These are phyloP conservation scores for Aspergillus ellipticus DNA, from an alignment of 495 filamentous ascomycete genomes.

Conservation along the genomic window DNA sequence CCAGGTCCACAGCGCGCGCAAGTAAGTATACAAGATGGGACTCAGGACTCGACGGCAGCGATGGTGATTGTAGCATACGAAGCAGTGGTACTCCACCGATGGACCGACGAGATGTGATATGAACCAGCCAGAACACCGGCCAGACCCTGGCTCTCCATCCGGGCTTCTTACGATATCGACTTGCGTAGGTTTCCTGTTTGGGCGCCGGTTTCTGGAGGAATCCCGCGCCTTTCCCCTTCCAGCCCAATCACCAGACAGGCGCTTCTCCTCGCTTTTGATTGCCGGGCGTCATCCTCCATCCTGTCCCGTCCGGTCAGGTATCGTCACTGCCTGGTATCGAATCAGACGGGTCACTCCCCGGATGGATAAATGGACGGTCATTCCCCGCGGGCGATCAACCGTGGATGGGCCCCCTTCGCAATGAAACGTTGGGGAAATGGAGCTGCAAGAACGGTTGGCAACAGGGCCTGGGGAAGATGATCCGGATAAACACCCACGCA, in stretches of 20 bases:
- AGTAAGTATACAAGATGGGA: neutral
- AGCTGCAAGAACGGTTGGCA: neutral
- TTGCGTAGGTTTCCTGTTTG: constrained; percentile 1
- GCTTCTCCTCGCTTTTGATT: constrained; percentile 16
- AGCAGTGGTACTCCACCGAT: neutral
- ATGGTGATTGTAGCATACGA: neutral
- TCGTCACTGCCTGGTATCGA: constrained; percentile 6
- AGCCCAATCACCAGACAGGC: constrained; percentile 20
- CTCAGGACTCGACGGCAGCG: neutral
- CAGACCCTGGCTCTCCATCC: neutral
- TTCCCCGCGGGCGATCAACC: neutral
- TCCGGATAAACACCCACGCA: neutral
- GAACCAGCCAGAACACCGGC: too few relatives aligned
- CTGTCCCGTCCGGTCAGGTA: constrained; percentile 7
- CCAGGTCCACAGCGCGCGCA: neutral
- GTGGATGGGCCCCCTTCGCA: neutral
- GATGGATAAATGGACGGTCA: neutral
- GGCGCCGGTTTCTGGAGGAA: constrained; percentile 5
- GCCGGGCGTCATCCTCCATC: neutral
- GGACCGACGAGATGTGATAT: neutral
- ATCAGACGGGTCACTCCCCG: neutral
- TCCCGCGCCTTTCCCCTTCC: constrained; percentile 16
- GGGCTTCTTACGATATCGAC: neutral
- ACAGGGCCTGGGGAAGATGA: neutral
- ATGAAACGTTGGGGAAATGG: neutral